Base-by-base conservation (phyloP, 257 asterid species). In the Scutellaria barbata region DNA sequence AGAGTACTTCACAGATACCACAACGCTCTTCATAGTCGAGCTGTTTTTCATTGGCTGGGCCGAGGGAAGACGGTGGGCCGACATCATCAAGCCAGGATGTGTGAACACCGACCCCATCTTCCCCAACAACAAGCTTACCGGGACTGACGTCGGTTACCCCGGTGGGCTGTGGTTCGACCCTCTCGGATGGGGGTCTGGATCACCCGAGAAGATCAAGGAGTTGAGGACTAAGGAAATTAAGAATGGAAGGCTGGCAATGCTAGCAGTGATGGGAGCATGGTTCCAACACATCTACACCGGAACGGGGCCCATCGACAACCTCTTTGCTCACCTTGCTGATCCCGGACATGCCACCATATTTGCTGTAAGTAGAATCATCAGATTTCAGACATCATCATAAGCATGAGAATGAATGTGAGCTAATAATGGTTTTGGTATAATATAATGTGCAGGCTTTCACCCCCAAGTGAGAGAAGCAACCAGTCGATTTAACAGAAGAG, bases 101-200 rank as follows among this genome's bases (percentile, higher is more conserved):
- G 99, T 92, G 17, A 95, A 95, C 90, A 95, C 98, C 0, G 99
- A 95, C 30, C 99, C 99, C 57, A 85, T 95, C 79, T 95, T 95
- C 86, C 97, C 99, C 66, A 91, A 91, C 92, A 88, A 95, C 96
- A 95, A 95, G 92, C 96, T 95, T 6, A 95, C 99, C 0, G 99
- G 99, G 1, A 92, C 98, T 0, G 99, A 95, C 16, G 99, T 95
- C 0, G 99, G 99, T 0, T 95, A 95, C 77, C 98, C 98, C 0
- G 98, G 99, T 1, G 99, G 99, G 5, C 74, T 94, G 7, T 94
- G 99, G 99, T 91, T 94, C 65, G 99, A 94, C 79, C 99, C 99
- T 0, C 89, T 94, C 3, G 98, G 99, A 6, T 95, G 96, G 96
- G 99, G 99, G 10, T 74, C 86, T 0, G 99, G 96, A 18, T 86